Base-by-base conservation (phyloP, 768 basidiomycete species). In the Lyophyllum atratum region DNA sequence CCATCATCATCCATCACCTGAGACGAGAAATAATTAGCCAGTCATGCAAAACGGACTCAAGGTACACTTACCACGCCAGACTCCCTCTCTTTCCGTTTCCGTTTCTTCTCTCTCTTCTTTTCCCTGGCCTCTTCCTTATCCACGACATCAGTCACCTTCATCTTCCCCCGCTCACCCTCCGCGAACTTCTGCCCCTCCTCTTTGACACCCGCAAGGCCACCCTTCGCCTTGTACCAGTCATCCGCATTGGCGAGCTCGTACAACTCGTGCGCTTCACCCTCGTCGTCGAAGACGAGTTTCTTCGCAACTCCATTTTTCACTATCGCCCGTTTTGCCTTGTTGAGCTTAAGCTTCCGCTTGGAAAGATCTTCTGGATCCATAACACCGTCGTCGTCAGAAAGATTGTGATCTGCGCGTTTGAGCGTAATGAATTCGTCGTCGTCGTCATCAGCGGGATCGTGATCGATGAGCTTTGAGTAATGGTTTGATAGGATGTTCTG, bases 401-500 rank as follows among this genome's bases (percentile, higher is more conserved):
- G 77, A 40, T 85, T 87, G 70, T 98, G 97, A 67, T 98, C 82
- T 0, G 85, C 86, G n/a, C 95, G 89, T 69, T 95, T 94, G 60
- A 98, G 82, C 0, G 92, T 94, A 68, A 98, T 90, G 70, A 99
- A 98, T 53, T 97, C 95, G 57, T 93, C 93, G 14, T 71, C 82
- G 14, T 75, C 77, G 26, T 67, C 65, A 11, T 67, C 73, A 12
- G 70, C 76, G 9, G 72, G 75, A 40, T 76, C 77, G 61, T 88
- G 88, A 59, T 92, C 90, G 58, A 98, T 78, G 37, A 99, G 86
- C 66, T 92, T 93, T 55, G 78, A 81, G 75, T 97, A 98, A 71
- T 97, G 95, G 58, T 87, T 84, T 0, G 95, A 93, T 29, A 98
- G 81, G 48, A 98, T 87, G 60, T 86, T 89, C 70, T 97, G 95